These are phyloP conservation scores for Clonostachys rhizophaga DNA, from an alignment of 2,329 filamentous ascomycete genomes.

Conservation along the genomic window DNA sequence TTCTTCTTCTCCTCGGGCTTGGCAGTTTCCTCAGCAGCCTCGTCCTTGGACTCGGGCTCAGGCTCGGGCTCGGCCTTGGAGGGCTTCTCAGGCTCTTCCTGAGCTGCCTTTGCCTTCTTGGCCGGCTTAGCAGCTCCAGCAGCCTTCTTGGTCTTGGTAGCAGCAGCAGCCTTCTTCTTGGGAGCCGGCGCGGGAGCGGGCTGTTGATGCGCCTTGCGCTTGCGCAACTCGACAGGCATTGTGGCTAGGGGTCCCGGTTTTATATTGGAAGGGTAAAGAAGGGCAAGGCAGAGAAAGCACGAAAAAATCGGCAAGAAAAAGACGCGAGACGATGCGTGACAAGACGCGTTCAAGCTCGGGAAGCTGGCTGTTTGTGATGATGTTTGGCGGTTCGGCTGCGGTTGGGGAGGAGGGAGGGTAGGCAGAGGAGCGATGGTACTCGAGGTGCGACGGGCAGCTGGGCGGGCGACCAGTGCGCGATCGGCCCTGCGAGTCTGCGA, in stretches of 20 bases:
- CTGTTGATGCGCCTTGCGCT: conserved; percentile 53
- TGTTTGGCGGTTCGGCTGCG: too few species aligned
- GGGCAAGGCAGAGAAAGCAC: too few species aligned
- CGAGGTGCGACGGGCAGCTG: too few species aligned
- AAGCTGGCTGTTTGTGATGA: too few species aligned
- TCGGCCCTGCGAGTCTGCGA: too few species aligned
- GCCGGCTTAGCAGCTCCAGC: conserved; percentile 1
- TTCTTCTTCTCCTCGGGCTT: conserved; percentile 3
- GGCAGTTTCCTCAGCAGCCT: conserved; percentile 1
- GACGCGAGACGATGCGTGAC: too few species aligned
- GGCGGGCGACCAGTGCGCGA: too few species aligned
- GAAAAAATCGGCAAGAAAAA: too few species aligned
- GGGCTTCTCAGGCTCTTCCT: conserved; percentile 8
- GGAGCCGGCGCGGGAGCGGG: conserved; percentile 38
- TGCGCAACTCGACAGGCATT: conserved; percentile 56
- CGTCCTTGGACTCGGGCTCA: conserved; percentile 7
- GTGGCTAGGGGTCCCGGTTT: not conserved
- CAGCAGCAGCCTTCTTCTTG: conserved; percentile 35
- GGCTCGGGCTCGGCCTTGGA: conserved; percentile 15
- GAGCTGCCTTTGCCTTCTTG: conserved; percentile 23
- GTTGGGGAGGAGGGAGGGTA: too few species aligned
- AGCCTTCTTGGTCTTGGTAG: conserved; percentile 26
- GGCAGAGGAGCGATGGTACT: too few species aligned
- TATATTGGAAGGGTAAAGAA: too few species aligned
- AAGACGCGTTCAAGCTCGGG: too few species aligned